Conservation (phyloP, 2,329 filamentous ascomycete species). For the Calonectria ilicicola region DNA sequence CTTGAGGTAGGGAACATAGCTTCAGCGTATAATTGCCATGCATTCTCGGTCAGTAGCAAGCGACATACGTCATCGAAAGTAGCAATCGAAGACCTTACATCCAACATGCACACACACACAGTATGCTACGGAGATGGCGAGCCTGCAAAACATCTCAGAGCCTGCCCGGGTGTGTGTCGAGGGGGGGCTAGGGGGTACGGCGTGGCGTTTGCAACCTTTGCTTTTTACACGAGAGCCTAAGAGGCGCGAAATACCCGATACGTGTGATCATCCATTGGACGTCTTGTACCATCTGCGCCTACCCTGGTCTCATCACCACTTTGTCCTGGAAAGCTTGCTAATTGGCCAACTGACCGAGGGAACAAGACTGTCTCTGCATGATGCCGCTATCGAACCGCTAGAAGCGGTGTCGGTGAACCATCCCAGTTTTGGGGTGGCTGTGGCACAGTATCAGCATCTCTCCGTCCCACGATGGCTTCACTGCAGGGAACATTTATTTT, state of each 20-base stretch:
- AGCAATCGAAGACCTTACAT: background rate
- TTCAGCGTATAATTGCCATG: background rate
- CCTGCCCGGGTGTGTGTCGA: conserved; percentile 9
- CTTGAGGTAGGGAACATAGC: conserved; percentile 7
- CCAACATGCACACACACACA: background rate
- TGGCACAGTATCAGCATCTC: conserved; percentile 43
- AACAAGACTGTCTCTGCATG: conserved; percentile 38
- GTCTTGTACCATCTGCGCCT: conserved; percentile 45
- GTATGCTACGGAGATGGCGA: background rate
- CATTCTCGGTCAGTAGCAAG: conserved; percentile 1
- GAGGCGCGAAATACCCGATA: conserved; percentile 43
- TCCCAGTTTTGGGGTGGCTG: conserved; percentile 40
- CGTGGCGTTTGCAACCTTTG: conserved; percentile 29
- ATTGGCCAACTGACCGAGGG: conserved; percentile 43
- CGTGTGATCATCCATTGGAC: conserved; percentile 43
- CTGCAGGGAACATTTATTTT: conserved; percentile 43
- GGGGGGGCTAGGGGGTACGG: conserved; percentile 19
- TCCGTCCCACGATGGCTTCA: conserved; percentile 43
- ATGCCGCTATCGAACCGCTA: conserved; percentile 45
- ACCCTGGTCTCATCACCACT: conserved; percentile 46
- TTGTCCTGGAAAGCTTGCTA: conserved; percentile 37
- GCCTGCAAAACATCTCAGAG: conserved; percentile 1
- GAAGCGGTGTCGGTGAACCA: conserved; percentile 46
- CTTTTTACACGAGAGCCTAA: conserved; percentile 39
- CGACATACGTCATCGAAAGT: background rate